Percentiles rank a stretch among this genome's conserved stretches.
These are phyloP conservation scores for Tardiomyces depauwii DNA, from an alignment of 1,139 yeast genomes.

Conservation along the genomic window DNA sequence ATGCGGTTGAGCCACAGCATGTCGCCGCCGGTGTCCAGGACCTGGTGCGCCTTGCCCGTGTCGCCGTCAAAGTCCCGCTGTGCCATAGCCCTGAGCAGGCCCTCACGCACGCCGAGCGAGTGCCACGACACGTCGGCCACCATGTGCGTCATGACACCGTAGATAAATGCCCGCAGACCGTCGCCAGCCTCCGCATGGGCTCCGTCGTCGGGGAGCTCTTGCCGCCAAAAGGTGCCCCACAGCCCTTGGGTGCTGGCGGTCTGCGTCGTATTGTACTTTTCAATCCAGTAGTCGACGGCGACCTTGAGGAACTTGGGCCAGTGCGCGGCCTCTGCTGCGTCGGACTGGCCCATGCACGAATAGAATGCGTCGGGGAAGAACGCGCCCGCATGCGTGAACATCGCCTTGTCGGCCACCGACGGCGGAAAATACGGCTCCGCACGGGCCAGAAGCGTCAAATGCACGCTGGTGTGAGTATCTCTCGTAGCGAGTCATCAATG, in stretches of 20 bases:
- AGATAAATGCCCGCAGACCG: conserved; percentile 37
- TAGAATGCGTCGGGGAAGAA: conserved; percentile 57
- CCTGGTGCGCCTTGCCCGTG: conserved; percentile 35
- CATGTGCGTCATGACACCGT: conserved; percentile 47
- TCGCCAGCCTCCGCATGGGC: conserved; percentile 10
- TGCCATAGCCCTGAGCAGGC: conserved; percentile 37
- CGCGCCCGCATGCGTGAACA: conserved; percentile 36
- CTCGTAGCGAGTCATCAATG: too few relatives aligned
- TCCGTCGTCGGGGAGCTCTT: not conserved
- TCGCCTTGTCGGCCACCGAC: conserved; percentile 3
- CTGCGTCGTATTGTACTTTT: conserved; percentile 19
- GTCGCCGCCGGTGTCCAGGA: conserved; percentile 50
- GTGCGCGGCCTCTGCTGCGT: conserved; percentile 47
- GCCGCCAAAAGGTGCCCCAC: not conserved
- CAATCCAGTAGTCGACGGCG: conserved; percentile 32
- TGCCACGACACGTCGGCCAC: conserved; percentile 55
- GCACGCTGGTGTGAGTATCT: conserved; percentile 6
- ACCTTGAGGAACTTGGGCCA: conserved; percentile 50
- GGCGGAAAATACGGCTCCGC: conserved; percentile 7
- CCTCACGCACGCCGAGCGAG: conserved; percentile 41
- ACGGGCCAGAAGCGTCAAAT: conserved; percentile 6
- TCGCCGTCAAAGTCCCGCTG: conserved; percentile 40
- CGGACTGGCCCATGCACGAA: conserved; percentile 37
- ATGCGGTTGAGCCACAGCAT: conserved; percentile 33
- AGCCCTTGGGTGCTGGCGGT: not conserved